Conservation (phyloP, 2,329 filamentous ascomycete species). For the Alternaria sp. region DNA sequence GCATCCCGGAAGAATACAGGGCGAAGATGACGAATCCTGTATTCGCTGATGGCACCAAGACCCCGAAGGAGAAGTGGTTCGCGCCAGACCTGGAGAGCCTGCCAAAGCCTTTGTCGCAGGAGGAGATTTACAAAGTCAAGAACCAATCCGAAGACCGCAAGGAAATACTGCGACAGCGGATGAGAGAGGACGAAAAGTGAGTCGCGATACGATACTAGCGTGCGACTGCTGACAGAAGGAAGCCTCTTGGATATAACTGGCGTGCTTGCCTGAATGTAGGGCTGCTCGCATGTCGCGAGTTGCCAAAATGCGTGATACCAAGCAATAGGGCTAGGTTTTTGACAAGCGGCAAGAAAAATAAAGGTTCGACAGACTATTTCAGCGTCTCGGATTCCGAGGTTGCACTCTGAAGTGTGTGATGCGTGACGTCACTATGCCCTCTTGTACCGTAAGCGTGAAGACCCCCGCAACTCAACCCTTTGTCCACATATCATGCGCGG, state of each 20-base stretch:
- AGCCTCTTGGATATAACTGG: constrained; percentile 7
- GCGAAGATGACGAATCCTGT: not conserved
- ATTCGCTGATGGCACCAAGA: constrained; percentile 10
- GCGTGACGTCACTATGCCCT: no score
- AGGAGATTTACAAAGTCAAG: constrained; percentile 9
- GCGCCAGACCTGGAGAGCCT: constrained; percentile 7
- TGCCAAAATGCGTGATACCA: not conserved
- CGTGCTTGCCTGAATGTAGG: not conserved
- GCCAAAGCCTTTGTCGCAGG: constrained; percentile 10
- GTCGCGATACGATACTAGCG: not conserved
- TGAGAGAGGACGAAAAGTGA: constrained; percentile 11
- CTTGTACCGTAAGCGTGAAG: no score
- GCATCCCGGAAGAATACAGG: not conserved
- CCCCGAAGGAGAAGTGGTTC: constrained; percentile 17
- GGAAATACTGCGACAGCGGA: not conserved
- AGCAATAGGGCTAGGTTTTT: no score
- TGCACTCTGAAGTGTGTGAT: no score
- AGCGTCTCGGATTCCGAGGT: no score
- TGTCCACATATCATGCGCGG: no score
- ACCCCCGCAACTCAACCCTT: no score
- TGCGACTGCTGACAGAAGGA: not conserved
- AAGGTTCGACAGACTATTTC: no score
- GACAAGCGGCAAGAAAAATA: no score
- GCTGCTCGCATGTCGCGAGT: not conserved
- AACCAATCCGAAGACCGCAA: constrained; percentile 11